A percentile compares a stretch with the other conserved stretches of the same genome.
These are phyloP conservation scores for Cavenderia fasciculata DNA, from an alignment of 78 protist genomes.

Conservation along the genomic window DNA sequence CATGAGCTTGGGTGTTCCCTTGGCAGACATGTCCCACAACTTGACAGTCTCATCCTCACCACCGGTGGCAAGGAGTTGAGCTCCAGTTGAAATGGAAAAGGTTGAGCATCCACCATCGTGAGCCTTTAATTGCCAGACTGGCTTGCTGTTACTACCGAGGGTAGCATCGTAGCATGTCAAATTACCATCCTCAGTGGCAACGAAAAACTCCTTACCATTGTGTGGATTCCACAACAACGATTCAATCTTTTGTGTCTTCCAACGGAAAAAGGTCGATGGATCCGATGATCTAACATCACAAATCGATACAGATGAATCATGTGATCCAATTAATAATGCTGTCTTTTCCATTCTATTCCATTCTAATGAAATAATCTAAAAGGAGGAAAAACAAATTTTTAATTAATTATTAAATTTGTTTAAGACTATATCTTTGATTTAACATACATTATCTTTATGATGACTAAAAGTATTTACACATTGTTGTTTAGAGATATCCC, in stretches of 20 bases:
- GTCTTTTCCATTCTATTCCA: constrained; percentile 82
- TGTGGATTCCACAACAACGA: constrained; percentile 65
- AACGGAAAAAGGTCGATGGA: background rate
- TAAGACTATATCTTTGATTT: background rate
- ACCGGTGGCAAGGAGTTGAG: constrained; percentile 65
- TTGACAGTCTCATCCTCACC: constrained; percentile 53
- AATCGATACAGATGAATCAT: constrained; percentile 47
- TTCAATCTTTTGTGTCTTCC: constrained; percentile 67
- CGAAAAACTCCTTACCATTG: constrained; percentile 40
- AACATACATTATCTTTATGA: constrained; percentile 80
- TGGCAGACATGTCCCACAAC: constrained; percentile 31
- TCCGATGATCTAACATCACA: constrained; percentile 64
- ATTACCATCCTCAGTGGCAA: constrained; percentile 76
- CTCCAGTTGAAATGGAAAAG: constrained; percentile 36
- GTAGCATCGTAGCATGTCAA: constrained; percentile 76
- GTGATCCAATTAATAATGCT: constrained; percentile 49
- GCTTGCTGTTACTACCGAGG: constrained; percentile 33
- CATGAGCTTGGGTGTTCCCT: constrained; percentile 4
- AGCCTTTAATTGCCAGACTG: constrained; percentile 76
- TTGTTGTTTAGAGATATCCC: constrained; percentile 82
- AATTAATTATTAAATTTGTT: background rate
- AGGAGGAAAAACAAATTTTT: background rate
- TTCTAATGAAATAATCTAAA: constrained; percentile 56
- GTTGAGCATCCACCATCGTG: constrained; percentile 35
- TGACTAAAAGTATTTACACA: constrained; percentile 78